These are phyloP conservation scores for Aspergillus sp. DNA, from an alignment of 2,329 filamentous ascomycete species.

Conservation along the genomic window DNA sequence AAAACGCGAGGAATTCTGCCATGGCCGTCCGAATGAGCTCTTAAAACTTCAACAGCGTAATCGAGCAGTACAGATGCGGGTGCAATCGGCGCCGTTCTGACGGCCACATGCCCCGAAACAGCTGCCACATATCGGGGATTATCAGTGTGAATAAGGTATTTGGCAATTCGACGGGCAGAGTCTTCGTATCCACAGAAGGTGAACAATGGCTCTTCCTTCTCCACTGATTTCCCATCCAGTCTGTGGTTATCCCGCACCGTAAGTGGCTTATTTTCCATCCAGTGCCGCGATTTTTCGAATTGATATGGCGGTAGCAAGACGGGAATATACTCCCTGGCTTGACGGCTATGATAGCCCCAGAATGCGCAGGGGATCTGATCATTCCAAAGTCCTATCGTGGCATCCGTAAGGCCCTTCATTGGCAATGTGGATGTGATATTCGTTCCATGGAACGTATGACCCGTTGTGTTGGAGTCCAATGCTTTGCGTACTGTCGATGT, in stretches of 20 bases:
- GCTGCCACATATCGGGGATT: slow-evolving; percentile 13
- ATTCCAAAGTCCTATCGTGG: slow-evolving; percentile 43
- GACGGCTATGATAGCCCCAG: slow-evolving; percentile 38
- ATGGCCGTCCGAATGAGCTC: slow-evolving; percentile 13
- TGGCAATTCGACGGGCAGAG: background rate
- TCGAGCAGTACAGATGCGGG: slow-evolving; percentile 19
- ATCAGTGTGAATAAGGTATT: slow-evolving; percentile 17
- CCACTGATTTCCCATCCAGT: too few species aligned
- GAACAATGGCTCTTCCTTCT: background rate
- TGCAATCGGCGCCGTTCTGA: slow-evolving; percentile 16
- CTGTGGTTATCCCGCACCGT: background rate
- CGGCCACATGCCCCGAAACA: slow-evolving; percentile 17
- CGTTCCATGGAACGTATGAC: slow-evolving; percentile 18
- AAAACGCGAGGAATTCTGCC: slow-evolving; percentile 13
- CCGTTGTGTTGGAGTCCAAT: slow-evolving; percentile 8
- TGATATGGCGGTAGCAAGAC: slow-evolving; percentile 46
- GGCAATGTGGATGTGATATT: slow-evolving; percentile 13
- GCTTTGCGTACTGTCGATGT: slow-evolving; percentile 34
- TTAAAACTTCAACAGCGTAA: slow-evolving; percentile 17
- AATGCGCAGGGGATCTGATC: slow-evolving; percentile 32
- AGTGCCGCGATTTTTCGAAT: slow-evolving; percentile 44
- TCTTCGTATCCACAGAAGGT: slow-evolving; percentile 16
- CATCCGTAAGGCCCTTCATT: slow-evolving; percentile 23
- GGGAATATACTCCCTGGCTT: slow-evolving; percentile 25
- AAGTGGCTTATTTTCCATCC: slow-evolving; percentile 32